These are phyloP conservation scores for Saksenaea vasiformis DNA, from an alignment of 371 early-diverging fungal species.

Conservation along the genomic window DNA sequence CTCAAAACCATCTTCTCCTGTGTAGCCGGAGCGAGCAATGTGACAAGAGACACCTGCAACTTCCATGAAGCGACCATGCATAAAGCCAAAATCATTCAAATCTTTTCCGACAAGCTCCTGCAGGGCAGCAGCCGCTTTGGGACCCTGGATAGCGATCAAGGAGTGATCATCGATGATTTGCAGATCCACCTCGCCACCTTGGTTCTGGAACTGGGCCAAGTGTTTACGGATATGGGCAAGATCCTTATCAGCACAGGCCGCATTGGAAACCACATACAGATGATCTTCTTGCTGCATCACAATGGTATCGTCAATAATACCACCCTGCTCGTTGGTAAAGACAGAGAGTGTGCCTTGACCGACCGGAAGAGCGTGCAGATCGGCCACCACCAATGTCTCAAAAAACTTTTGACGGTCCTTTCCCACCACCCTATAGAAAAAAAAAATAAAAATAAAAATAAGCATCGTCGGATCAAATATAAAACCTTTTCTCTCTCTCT, in stretches of 20 bases:
- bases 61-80: conserved; percentile 78
- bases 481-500: not conserved
- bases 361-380: conserved; percentile 77
- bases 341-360: conserved; percentile 87
- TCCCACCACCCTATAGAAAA: conserved; percentile 87
- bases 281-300: conserved; percentile 83
- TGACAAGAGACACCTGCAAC: conserved; percentile 83
- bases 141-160: conserved; percentile 93
- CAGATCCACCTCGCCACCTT: conserved; percentile 89
- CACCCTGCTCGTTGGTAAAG: conserved; percentile 94
- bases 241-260: conserved; percentile 97
- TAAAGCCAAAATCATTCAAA: conserved; percentile 80
- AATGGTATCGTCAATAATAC: conserved; percentile 97
- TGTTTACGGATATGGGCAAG: conserved; percentile 82
- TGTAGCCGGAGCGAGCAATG: conserved; percentile 96
- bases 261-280: conserved; percentile 96
- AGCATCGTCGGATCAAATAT: not conserved
- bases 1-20: conserved; percentile 99
- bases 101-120: conserved; percentile 54
- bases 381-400: conserved; percentile 88
- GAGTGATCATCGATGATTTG: conserved; percentile 82
- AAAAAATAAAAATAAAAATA: too few species aligned
- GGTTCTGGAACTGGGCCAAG: conserved; percentile 74
- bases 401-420: conserved; percentile 88
- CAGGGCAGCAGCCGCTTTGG: conserved; percentile 69